Conservation (phyloP, 169 alveolate species). For the Miamiensis avidus region DNA sequence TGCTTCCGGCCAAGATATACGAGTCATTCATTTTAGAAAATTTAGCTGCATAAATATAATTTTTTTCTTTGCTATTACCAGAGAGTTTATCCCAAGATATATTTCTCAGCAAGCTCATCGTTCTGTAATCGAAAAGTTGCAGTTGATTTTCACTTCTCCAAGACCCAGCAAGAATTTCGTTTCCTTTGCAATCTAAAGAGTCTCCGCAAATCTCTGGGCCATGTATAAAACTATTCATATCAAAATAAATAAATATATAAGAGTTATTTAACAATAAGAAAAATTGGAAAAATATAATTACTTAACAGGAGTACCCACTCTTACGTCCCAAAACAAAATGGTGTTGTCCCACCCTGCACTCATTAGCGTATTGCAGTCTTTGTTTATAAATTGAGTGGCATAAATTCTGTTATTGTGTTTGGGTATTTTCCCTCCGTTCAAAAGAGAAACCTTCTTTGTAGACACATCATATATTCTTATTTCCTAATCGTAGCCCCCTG, state of each 20-base stretch:
- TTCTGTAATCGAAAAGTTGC: constrained; percentile 79
- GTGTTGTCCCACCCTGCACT: constrained; percentile 86
- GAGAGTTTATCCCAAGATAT: constrained; percentile 64
- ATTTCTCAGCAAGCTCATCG: constrained; percentile 55
- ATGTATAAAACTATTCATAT: constrained; percentile 60
- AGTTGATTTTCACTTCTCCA: constrained; percentile 76
- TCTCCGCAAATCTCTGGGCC: constrained; percentile 85
- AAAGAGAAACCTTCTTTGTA: constrained; percentile 60
- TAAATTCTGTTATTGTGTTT: constrained; percentile 81
- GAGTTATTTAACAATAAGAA: background rate
- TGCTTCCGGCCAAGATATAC: constrained; percentile 11
- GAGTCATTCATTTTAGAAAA: constrained; percentile 11
- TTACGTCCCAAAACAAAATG: constrained; percentile 74
- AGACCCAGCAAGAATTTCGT: constrained; percentile 73
- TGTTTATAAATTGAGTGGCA: constrained; percentile 67
- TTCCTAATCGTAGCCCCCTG: constrained; percentile 60
- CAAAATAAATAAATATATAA: too few species aligned
- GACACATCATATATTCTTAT: constrained; percentile 81
- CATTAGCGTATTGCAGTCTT: background rate
- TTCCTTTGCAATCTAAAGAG: constrained; percentile 74
- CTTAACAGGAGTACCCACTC: constrained; percentile 54
- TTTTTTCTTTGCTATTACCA: too few species aligned
- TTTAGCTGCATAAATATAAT: constrained; percentile 7
- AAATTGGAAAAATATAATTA: too few species aligned
- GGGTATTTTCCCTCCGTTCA: constrained; percentile 62